Evolutionary conservation across 257 asterid genomes (phyloP), one percentile per base, ranked within the genome.

Genomic region (Thymus mandschuricus): DNA sequence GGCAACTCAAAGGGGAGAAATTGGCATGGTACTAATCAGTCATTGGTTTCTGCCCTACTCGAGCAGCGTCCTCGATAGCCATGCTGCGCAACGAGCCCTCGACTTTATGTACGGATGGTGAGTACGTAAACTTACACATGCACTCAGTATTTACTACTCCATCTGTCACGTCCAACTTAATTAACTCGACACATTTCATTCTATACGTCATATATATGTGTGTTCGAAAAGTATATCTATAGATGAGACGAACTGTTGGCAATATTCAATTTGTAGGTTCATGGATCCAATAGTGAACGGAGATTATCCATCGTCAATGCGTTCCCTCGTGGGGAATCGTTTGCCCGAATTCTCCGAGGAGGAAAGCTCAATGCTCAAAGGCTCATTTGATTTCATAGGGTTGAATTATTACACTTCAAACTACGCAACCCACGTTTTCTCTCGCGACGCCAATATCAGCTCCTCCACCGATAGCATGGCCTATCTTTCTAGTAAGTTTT

Each of bases 21-120:
- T 90, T 1, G 97, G 96, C 4, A 83, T 85, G 10, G 45, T 70
- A 1, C 69, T 85, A 0, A 82, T 75, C 10, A 40, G 76, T n/a
- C 74, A 76, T n/a, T 88, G 89, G 88, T 73, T 71, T 43, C 74
- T 80, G 13, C 83, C 97, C 55, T 46, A 64, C 63, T 74, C 96
- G 30, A 76, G 63, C 1, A 72, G 46, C 66, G 8, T 2, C 35
- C 67, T 29, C 1, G 89, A 91, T 43, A 12, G 1, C 0, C 6
- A 54, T 57, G 96, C 97, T 10, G 81, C 88, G 8, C 60, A 70
- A 75, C 81, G 91, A 55, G 89, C 84, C 30, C 71, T 87, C 5
- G 91, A 89, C 78, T 89, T 91, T 61, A 60, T 74, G 56, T 80
- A 33, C 2, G 97, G 97, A 66, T 91, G 96, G 97, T 91, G 30